phyloP scores from a whole-genome alignment of 164 flowering plant genomes.

The Akebia trifoliata region DNA sequence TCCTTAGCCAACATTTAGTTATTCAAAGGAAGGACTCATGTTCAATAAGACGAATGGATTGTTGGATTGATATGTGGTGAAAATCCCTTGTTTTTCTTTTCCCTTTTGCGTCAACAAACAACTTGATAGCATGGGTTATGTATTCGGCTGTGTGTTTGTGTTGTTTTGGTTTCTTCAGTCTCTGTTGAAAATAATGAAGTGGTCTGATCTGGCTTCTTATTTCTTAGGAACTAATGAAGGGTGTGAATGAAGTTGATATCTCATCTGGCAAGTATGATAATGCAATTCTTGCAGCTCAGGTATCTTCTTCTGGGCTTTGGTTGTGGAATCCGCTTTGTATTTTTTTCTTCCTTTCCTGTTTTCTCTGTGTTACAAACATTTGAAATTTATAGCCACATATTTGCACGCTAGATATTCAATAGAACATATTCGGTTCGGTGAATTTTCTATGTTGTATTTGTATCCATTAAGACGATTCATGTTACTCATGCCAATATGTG shows the following conservation, averaged over 20 bases:
- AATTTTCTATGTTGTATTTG: no score
- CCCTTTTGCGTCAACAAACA: neutral
- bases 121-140: no score
- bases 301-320: conserved; percentile 10
- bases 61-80: neutral
- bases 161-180: neutral
- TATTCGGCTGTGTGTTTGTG: neutral
- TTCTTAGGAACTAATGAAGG: conserved; percentile 36
- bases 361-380: neutral
- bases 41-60: neutral
- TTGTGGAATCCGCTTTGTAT: neutral
- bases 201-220: neutral
- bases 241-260: conserved; percentile 38
- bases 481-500: no score
- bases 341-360: neutral
- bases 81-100: neutral
- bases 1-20: neutral
- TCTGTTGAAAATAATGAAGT: neutral
- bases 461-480: no score
- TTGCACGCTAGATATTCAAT: no score
- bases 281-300: conserved; percentile 54
- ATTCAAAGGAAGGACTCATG: neutral
- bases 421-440: no score
- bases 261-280: conserved; percentile 35
- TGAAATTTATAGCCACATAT: neutral